Evolutionary conservation across 1,139 yeast genomes (phyloP).

Genomic region (Protomyces macrosporus): DNA sequence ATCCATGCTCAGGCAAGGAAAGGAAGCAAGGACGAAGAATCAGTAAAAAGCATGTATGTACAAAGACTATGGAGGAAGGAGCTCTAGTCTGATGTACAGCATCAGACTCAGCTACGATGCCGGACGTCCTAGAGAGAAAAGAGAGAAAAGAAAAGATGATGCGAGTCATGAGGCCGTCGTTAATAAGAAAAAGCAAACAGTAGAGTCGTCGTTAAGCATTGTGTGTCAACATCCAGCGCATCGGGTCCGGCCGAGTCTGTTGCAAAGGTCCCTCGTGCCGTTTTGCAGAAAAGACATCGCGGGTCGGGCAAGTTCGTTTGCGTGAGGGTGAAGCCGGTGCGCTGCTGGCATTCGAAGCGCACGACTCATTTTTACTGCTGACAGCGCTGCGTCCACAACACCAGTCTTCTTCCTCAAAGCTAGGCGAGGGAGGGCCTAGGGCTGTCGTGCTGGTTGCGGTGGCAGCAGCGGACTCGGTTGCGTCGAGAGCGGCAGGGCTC

Average conservation of each 20-base stretch:
- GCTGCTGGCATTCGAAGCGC: background rate
- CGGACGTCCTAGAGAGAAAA: no score
- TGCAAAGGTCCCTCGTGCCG: background rate
- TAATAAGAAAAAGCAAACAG: no score
- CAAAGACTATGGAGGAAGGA: no score
- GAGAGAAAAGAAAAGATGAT: no score
- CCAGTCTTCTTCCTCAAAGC: background rate
- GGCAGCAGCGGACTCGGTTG: no score
- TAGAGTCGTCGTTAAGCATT: no score
- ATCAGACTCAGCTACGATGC: no score
- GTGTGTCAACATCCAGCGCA: background rate
- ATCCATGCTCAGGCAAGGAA: background rate
- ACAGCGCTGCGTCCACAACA: background rate
- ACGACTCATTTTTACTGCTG: background rate
- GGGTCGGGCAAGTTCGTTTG: background rate
- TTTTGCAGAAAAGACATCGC: background rate
- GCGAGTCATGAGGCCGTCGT: no score
- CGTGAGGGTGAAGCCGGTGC: background rate
- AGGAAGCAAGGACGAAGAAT: background rate
- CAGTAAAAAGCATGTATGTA: background rate
- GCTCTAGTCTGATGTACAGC: no score
- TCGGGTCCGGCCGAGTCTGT: background rate
- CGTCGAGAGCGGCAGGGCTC: no score
- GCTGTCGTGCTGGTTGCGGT: no score
- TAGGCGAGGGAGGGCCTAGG: no score